phyloP scores from a whole-genome alignment of 2,329 filamentous ascomycete species.

The Exophiala oligosperma region DNA sequence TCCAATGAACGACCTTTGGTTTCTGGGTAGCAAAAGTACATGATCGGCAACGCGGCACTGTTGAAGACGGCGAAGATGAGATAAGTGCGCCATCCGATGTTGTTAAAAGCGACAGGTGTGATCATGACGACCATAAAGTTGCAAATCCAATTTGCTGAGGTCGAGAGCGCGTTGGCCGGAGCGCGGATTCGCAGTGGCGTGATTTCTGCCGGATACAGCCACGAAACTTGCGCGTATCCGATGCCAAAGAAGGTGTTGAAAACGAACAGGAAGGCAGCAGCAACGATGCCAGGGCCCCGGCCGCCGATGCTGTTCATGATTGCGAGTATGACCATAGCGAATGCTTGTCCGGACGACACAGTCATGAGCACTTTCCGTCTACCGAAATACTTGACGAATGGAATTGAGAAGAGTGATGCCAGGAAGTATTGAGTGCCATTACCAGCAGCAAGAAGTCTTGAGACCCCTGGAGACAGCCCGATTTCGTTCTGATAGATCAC shows the following conservation, averaged over 20 bases:
- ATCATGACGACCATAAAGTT: constrained; percentile 69
- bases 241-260: constrained; percentile 63
- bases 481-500: constrained; percentile 45
- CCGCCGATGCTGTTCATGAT: constrained; percentile 45
- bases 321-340: constrained; percentile 63
- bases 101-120: constrained; percentile 51
- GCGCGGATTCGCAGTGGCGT: constrained; percentile 48
- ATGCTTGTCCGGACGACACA: constrained; percentile 63
- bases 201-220: constrained; percentile 64
- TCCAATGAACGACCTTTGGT: constrained; percentile 45
- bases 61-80: constrained; percentile 52
- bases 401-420: constrained; percentile 51
- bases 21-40: constrained; percentile 43
- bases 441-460: constrained; percentile 53
- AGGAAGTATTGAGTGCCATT: constrained; percentile 58
- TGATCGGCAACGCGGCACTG: constrained; percentile 43
- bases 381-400: constrained; percentile 51
- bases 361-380: constrained; percentile 70
- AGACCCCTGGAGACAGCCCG: constrained; percentile 40
- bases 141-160: constrained; percentile 34
- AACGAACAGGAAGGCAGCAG: constrained; percentile 58
- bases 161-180: constrained; percentile 6
- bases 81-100: constrained; percentile 50
- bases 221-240: constrained; percentile 61
- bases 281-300: constrained; percentile 50